A percentile compares a stretch with the other conserved stretches of the same genome.
Conservation (phyloP, 164 flowering plant species). For the Tinospora cordifolia region DNA sequence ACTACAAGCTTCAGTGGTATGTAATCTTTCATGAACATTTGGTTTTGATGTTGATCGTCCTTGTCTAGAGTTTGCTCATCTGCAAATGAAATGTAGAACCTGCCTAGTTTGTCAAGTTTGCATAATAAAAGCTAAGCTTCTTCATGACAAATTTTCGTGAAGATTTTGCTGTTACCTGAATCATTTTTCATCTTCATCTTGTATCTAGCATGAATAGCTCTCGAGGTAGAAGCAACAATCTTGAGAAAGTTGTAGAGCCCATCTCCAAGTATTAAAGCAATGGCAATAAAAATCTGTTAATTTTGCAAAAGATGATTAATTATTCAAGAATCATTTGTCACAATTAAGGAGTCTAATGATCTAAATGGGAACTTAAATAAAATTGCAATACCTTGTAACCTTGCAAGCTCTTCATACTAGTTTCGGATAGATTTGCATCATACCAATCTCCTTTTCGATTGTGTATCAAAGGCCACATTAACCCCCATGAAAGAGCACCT, state of each 20-base stretch:
- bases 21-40: conserved; percentile 55
- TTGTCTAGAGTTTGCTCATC: conserved; percentile 22
- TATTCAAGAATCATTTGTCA: neutral
- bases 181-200: conserved; percentile 21
- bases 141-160: neutral
- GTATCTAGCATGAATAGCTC: conserved; percentile 27
- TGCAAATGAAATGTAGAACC: conserved; percentile 21
- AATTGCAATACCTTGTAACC: conserved; percentile 65
- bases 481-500: conserved; percentile 84
- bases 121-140: too few relatives aligned
- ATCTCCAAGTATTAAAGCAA: conserved; percentile 79
- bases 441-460: conserved; percentile 69
- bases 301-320: neutral
- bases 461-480: conserved; percentile 86
- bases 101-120: neutral
- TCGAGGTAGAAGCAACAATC: conserved; percentile 35
- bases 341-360: neutral
- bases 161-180: conserved; percentile 29
- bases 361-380: neutral
- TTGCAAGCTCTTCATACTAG: conserved; percentile 76
- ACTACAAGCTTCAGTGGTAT: conserved; percentile 70
- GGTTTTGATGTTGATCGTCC: conserved; percentile 46
- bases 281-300: conserved; percentile 69
- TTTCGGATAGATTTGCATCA: conserved; percentile 40
- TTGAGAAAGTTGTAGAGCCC: conserved; percentile 80